Base-by-base conservation (phyloP, 1,139 yeast species). In the Nematodospora anomalae region DNA sequence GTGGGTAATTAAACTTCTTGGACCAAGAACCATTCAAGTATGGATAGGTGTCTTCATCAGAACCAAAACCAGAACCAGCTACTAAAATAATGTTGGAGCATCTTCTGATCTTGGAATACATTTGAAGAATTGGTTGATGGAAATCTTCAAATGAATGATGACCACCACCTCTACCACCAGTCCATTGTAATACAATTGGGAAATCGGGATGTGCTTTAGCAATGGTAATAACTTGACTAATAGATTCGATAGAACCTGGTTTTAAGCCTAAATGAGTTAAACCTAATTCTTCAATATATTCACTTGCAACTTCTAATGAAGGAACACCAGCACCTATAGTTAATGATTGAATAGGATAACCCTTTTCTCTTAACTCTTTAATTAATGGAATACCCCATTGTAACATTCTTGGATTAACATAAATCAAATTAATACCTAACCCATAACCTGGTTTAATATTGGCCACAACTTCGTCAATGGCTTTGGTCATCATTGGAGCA, bases 91-190 rank as follows among this genome's bases (percentile, higher is more conserved):
- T 87, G 71, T 92, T 92, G 33, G 87, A 60, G 56, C 90, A 84
- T 67, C 89, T 85, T 79, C 99, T 86, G 57, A 92, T 85, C 72
- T 86, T 85, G 51, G 96, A 74, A 68, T 92, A 92, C 92, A 90
- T 92, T 64, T 88, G 96, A 58, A 92, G 71, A 53, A 92, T 79
- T 52, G 98, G 98, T 58, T 90, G 92, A 64, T 92, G 98, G 94
- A 90, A 89, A 69, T 92, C 98, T 74, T 92, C 99, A 60, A 82
- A 92, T 40, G 97, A 90, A 67, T 92, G 99, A 64, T 92, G 99
- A 58, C 99, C 99, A 77, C 99, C 99, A 71, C 97, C 99, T 79
- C 99, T 90, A 64, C 99, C 99, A 77, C 97, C 98, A 47, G 99
- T 92, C 99, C 99, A 92, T 75, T 92, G 98, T 54, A 92, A 73